A percentile compares a stretch with the other conserved stretches of the same genome.
Evolutionary conservation across 352 stramenopile genomes (phyloP).

Genomic region (Globisporangium solare): DNA sequence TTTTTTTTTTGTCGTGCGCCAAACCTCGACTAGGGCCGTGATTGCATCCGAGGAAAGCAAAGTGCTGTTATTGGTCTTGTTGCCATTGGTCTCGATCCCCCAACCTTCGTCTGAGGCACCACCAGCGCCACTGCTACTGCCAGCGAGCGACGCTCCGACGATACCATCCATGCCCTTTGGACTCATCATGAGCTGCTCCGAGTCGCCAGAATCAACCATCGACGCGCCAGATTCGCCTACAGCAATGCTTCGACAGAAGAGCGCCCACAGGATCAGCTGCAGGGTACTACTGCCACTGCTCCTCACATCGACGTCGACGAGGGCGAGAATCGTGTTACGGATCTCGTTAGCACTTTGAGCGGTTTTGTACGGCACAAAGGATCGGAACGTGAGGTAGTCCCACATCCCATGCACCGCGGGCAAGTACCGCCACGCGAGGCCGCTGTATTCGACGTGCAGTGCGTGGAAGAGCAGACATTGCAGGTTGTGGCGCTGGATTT

Average conservation of each 20-base stretch:
- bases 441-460: constrained; percentile 66
- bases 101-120: constrained; percentile 2
- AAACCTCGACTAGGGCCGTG: constrained; percentile 55
- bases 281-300: constrained; percentile 26
- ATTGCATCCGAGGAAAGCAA: constrained; percentile 33
- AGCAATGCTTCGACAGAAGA: constrained; percentile 75
- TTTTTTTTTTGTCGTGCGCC: constrained; percentile 63
- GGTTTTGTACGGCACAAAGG: constrained; percentile 20
- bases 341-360: constrained; percentile 37
- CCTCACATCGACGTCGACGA: constrained; percentile 65
- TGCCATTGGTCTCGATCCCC: not conserved
- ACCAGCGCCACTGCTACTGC: not conserved
- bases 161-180: constrained; percentile 44
- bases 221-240: constrained; percentile 65
- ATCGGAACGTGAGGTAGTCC: constrained; percentile 49
- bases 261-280: constrained; percentile 63
- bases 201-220: constrained; percentile 15
- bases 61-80: constrained; percentile 16
- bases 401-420: constrained; percentile 66
- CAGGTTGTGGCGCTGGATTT: constrained; percentile 57
- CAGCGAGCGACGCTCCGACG: constrained; percentile 8
- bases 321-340: constrained; percentile 48
- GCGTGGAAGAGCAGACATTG: constrained; percentile 75
- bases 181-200: constrained; percentile 65
- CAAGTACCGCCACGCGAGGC: constrained; percentile 54